Conservation (phyloP, 208 protist genomes). For the Balamuthia mandrillaris region DNA sequence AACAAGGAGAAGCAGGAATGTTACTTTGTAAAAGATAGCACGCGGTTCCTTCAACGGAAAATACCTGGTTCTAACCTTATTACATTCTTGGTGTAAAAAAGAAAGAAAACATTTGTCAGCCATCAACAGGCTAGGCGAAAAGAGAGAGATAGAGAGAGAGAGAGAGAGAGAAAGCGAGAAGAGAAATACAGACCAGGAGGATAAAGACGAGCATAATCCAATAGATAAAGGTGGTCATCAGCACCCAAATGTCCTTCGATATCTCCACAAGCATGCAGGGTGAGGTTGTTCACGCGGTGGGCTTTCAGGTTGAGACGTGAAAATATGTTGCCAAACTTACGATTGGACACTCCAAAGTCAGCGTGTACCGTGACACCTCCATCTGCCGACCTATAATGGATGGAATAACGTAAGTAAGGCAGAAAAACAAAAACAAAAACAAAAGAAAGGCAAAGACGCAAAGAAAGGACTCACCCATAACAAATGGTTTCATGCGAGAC, state of each 20-base stretch:
- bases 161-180: too few species aligned
- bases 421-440: background rate
- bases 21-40: background rate
- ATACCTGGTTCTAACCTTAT: too few species aligned
- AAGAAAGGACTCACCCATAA: background rate
- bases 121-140: too few species aligned
- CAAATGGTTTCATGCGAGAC: background rate
- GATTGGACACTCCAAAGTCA: background rate
- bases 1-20: too few species aligned
- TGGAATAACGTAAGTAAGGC: too few species aligned
- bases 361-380: background rate
- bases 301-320: background rate
- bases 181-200: too few species aligned
- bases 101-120: too few species aligned
- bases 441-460: background rate
- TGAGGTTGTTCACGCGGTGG: background rate
- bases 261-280: slow-evolving; percentile 17
- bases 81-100: background rate
- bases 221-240: background rate
- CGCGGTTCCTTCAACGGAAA: too few species aligned
- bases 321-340: background rate
- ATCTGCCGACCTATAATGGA: background rate
- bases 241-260: slow-evolving; percentile 28
- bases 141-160: too few species aligned
- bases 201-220: slow-evolving; percentile 3